Base-by-base conservation (phyloP, 768 basidiomycete genomes). In the Clitopilus hobsonii region DNA sequence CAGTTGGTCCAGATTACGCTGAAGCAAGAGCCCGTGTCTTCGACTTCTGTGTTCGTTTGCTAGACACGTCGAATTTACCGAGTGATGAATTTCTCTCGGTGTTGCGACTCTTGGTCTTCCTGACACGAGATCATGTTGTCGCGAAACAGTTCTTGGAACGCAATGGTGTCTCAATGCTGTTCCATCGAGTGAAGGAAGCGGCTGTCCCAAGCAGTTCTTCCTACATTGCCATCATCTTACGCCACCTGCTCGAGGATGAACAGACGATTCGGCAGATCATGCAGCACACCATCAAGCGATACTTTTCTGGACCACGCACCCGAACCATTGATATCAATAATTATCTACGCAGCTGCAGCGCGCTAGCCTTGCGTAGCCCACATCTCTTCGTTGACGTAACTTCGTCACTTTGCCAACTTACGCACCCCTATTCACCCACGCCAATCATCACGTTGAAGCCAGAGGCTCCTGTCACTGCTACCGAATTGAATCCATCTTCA, bases 241-340 rank as follows among this genome's bases (percentile, higher is more conserved):
- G 97, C 6, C 97, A 99, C 65, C 71, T 92, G 52, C 83, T 95
- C 49, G 97, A 99, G 70, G 91, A 94, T 59, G 63, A 76, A 1
- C 65, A 71, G 2, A 80, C 78, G 6, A 67, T 98, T 38, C 79
- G 83, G 54, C 74, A 73, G 8, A 77, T 91, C 61, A 94, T 99
- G 84, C 82, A 82, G 22, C 85, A 89, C 58, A 88, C 92, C 56
- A 80, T 98, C 63, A 88, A 84, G 61, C 81, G 86, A 1, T 94
- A 88, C 73, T 86, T 97, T 62, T 71, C 80, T 3, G 85, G 88
- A 57, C 79, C 89, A 27, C 85, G 91, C 27, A 79, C 83, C 11
- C 83, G 82, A 48, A 59, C 73, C 16, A 78, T 85, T 22, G 96
- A 97, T 58, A 73, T 89, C 28, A 70, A 73, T 22, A 80, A 79